Evolutionary conservation across 2,329 filamentous ascomycete species (phyloP), one percentile per base, ranked within the genome.

Genomic region (Alternaria infectoria): DNA sequence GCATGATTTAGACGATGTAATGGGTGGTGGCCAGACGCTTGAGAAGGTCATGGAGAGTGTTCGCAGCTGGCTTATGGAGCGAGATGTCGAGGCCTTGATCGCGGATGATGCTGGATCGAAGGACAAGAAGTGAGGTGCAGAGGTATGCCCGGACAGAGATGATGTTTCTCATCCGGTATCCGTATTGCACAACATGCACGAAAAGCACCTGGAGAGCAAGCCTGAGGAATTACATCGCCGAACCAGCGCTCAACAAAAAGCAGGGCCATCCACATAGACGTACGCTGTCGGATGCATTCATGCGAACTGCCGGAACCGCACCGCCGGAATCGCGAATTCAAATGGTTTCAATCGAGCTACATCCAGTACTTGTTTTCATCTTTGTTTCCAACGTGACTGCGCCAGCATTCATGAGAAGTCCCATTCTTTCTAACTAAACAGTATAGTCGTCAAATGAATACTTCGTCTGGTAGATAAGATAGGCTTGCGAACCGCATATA

Each of bases 11-110:
- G 89, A 92, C 54, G 88, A 91, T 73, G 90, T 97, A n/a, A 84
- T 97, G 57, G 87, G 86, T 51, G 94, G 94, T 5, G 89, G 89
- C 12, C 89, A 91, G 61, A 88, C 85, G 11, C 83, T 97, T 46
- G 91, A 92, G 51, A 87, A 84, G 57, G 83, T 97, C 66, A 93
- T 97, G 86, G 87, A 90, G 17, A 93, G 91, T 68, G 92, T 95
- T 12, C 86, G 86, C 69, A 85, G 86, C 46, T 97, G 93, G 92
- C 84, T 96, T 68, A 85, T 89, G 46, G 89, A 90, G 65, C 86
- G 86, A 68, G 94, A 97, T 66, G 88, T 97, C 40, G 86, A 92
- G 75, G 86, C 86, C 6, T 80, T 97, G 69, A 84, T 93, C 44
- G 78, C 79, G 26, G 78, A 80, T 49, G 78, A 81, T 36, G 66